Percentiles rank a stretch among this genome's conserved stretches.
These are phyloP conservation scores for Taiozyma onychis DNA, from an alignment of 1,139 yeast species.

Conservation along the genomic window DNA sequence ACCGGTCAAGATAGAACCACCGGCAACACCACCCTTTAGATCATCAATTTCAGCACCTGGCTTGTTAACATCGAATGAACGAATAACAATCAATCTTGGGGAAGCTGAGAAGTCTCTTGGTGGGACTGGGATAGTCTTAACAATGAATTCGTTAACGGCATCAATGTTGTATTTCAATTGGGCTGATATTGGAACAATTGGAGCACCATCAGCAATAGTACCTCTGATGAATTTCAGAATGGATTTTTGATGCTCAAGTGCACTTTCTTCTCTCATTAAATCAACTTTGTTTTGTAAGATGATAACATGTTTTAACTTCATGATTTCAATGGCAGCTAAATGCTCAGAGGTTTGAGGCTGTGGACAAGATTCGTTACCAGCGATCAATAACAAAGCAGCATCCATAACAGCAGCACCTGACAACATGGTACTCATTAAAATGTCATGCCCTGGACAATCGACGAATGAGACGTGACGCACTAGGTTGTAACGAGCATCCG, in stretches of 20 bases:
- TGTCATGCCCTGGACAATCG: conserved; percentile 99
- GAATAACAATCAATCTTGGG: conserved; percentile 93
- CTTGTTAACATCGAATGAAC: conserved; percentile 97
- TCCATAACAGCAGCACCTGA: conserved; percentile 99
- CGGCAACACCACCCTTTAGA: conserved; percentile 99
- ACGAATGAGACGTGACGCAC: conserved; percentile 97
- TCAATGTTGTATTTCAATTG: conserved; percentile 98
- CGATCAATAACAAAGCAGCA: conserved; percentile 92
- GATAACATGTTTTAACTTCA: conserved; percentile 96
- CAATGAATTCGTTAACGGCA: conserved; percentile 96
- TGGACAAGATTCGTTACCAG: conserved; percentile 99
- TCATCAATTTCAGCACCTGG: conserved; percentile 98
- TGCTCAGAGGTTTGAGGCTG: conserved; percentile 99
- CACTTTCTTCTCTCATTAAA: conserved; percentile 96
- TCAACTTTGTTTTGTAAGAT: conserved; percentile 98
- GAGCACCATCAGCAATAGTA: conserved; percentile 98
- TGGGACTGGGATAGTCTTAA: conserved; percentile 93
- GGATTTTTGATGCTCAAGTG: conserved; percentile 91
- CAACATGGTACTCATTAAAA: conserved; percentile 99
- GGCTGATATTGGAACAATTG: conserved; percentile 97
- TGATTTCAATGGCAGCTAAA: conserved; percentile 98
- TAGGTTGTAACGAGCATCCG: conserved; percentile 80
- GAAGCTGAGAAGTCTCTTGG: conserved; percentile 89
- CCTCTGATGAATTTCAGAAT: conserved; percentile 91
- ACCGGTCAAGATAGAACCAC: conserved; percentile 97